Evolutionary conservation across 2,329 filamentous ascomycete genomes (phyloP), one percentile per base, ranked within the genome.

Genomic region (Cercospora zeae-maydis): DNA sequence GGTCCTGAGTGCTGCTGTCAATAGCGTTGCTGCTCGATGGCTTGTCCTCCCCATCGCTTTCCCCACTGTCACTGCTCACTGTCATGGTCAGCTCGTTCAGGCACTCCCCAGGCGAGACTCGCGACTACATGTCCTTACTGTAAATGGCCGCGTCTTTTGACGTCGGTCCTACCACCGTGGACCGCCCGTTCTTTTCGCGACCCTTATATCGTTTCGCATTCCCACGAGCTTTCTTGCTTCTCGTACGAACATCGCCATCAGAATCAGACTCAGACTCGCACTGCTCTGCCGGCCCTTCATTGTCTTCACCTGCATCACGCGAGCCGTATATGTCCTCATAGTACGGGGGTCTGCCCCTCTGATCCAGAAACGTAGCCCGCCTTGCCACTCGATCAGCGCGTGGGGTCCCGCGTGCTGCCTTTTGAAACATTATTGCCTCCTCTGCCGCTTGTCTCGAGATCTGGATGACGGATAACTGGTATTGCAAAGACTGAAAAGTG

Each of bases 181-280:
- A 6, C 42, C 13, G 9, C 21, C 31, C 56, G 39, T 59, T 56
- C 30, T 51, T 39, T 6, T 33, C 49, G 52, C 24, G 14, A 2
- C 45, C 55, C n/a, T 53, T 52, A 34, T 31, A 54, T n/a, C 19
- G 16, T 7, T 31, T 27, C 34, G 58, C 47, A 52, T 57, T 19
- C 8, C 45, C 42, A 19, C 14, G 19, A 5, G 24, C 31, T 45
- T 64, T 61, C 51, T 27, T 62, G 36, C 53, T 6, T 13, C 21
- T 24, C 30, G 36, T 30, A 27, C 21, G 33, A 13, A 34, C 42
- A 14, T 54, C 60, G n/a, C 66, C 58, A 19, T 69, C 68, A 30
- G 63, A 68, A 33, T 69, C 62, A 11, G 62, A 49, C 14, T 71
- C 69, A 21, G 62, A 65, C n/a, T 71, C 69, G 63, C 69, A 72